These are phyloP conservation scores for Ampelomyces quisqualis DNA, from an alignment of 2,329 filamentous ascomycete species.

Conservation along the genomic window DNA sequence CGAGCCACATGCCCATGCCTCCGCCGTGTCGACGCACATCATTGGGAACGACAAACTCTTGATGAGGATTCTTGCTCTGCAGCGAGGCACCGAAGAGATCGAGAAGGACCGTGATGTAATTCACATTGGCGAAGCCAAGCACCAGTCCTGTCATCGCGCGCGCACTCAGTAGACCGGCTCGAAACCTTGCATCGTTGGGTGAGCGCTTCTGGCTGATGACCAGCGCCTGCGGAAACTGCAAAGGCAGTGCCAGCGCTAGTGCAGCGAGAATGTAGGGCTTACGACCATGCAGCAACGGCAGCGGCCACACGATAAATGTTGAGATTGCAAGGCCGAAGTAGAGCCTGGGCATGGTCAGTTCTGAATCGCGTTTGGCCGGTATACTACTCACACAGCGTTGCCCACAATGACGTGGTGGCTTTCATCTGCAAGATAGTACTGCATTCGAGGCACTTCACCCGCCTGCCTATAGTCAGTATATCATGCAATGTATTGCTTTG, in stretches of 20 bases:
- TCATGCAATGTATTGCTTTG: background rate
- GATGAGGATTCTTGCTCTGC: slow-evolving; percentile 70
- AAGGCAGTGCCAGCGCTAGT: slow-evolving; percentile 67
- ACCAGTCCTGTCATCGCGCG: slow-evolving; percentile 66
- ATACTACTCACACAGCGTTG: slow-evolving; percentile 59
- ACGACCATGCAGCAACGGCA: slow-evolving; percentile 72
- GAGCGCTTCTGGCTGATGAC: slow-evolving; percentile 60
- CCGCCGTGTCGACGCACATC: slow-evolving; percentile 74
- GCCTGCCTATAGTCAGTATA: slow-evolving; percentile 44
- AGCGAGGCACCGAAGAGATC: slow-evolving; percentile 76
- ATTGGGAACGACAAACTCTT: slow-evolving; percentile 66
- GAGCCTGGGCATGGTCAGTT: slow-evolving; percentile 45
- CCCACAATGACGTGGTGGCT: slow-evolving; percentile 68
- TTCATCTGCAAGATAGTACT: slow-evolving; percentile 72
- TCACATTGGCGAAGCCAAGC: slow-evolving; percentile 76
- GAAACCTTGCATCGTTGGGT: slow-evolving; percentile 58
- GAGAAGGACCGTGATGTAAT: slow-evolving; percentile 68
- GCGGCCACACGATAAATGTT: slow-evolving; percentile 70
- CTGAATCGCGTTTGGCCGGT: background rate
- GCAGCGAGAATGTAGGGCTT: slow-evolving; percentile 74
- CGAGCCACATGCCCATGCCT: slow-evolving; percentile 75
- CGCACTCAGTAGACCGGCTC: slow-evolving; percentile 62
- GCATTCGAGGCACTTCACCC: slow-evolving; percentile 75
- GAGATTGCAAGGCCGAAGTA: slow-evolving; percentile 71
- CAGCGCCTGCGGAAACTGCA: slow-evolving; percentile 75